Base-by-base conservation (phyloP, 2,329 filamentous ascomycete species). In the Dothistroma septosporum region DNA sequence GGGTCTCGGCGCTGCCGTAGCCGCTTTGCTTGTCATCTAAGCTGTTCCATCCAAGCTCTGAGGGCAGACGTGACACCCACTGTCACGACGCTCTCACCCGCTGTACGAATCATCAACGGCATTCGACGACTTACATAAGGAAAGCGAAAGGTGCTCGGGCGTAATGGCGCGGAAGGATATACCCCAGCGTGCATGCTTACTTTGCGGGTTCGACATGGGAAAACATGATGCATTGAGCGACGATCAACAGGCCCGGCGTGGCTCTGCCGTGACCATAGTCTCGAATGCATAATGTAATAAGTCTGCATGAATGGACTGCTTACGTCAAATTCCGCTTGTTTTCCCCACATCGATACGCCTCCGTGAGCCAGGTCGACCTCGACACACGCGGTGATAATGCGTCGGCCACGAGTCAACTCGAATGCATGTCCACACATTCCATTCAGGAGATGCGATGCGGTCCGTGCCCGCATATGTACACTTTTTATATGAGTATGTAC, bases 401-500 rank as follows among this genome's bases (percentile, higher is more conserved):
- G 6, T 2, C 24, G 24, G 24, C 24, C 24, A 28, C 24, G 6
- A 28, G 24, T 28, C 24, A 28, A 28, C 24, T 28, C 6, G 14
- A 44, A 44, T 44, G 37, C 37, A 14, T 44, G 19, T 49, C 11
- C 46, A 49, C 2, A n/a, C 46, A 37, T 56, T 44, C 21, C 12
- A 22, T 31, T 22, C 24, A 35, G 11, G 8, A 44, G 37, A 58
- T 12, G 21, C 53, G 31, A 44, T 22, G 37, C 44, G 24, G n/a
- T 11, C 24, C 19, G 41, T 49, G 48, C 48, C 70, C 41, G 14
- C 41, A 19, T 4, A 16, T 44, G 8, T 44, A 44, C 14, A 44
- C 16, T n/a, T 16, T 9, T 44, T 19, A 81, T 57, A 82, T 77
- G 61, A 82, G 72, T 69, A 82, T 80, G 66, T 82, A 82, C 72